A percentile compares a stretch with the other conserved stretches of the same genome.
phyloP scores from a whole-genome alignment of 306 rosid species.

The Parietaria judaica region DNA sequence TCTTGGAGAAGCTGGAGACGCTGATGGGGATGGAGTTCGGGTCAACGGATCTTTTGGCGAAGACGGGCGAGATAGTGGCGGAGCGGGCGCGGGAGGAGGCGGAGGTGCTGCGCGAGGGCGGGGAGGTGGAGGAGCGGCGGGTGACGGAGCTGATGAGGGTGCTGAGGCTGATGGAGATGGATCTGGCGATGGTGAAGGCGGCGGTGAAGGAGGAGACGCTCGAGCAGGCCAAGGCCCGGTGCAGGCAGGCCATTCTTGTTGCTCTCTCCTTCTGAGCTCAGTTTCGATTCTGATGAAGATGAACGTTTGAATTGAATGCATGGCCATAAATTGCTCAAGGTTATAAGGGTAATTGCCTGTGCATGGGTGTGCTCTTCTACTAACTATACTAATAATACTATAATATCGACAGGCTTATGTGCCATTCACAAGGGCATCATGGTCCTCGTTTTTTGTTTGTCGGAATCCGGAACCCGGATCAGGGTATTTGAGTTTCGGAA shows the following conservation, averaged over 20 bases:
- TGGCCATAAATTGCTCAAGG: no score
- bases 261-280: constrained; percentile 58
- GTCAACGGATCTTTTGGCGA: constrained; percentile 54
- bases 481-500: no score
- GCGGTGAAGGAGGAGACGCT: constrained; percentile 78
- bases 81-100: constrained; percentile 93
- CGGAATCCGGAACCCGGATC: no score
- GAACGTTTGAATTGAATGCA: no score
- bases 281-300: no score
- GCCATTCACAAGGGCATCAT: no score
- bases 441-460: no score
- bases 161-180: constrained; percentile 85
- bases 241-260: constrained; percentile 96
- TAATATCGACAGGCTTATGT: no score
- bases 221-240: constrained; percentile 74
- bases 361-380: no score
- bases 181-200: constrained; percentile 81
- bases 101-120: constrained; percentile 59
- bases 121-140: constrained; percentile 86
- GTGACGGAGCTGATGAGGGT: constrained; percentile 75
- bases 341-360: no score
- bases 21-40: constrained; percentile 78
- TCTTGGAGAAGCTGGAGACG: constrained; percentile 69
- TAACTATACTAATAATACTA: no score
- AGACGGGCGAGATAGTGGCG: constrained; percentile 79